These are phyloP conservation scores for Candolleomyces aberdarensis DNA, from an alignment of 768 basidiomycete species.

Conservation along the genomic window DNA sequence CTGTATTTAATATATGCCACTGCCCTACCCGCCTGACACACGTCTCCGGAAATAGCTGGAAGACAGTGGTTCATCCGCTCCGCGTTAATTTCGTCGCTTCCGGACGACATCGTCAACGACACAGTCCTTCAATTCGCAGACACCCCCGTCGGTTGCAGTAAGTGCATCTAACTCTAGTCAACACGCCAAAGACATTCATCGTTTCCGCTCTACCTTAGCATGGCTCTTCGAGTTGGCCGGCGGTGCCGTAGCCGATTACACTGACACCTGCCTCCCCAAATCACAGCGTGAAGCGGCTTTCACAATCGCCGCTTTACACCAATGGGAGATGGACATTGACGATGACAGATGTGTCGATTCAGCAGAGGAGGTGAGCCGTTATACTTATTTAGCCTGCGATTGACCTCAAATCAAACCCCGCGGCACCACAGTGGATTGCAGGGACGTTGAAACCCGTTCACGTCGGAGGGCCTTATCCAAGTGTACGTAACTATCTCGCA, in stretches of 20 bases:
- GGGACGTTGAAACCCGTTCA: conserved; percentile 68
- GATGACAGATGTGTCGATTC: conserved; percentile 80
- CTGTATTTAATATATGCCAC: conserved; percentile 15
- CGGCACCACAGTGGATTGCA: conserved; percentile 64
- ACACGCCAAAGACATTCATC: neutral
- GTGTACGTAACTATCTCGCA: conserved; percentile 48
- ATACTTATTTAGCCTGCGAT: neutral
- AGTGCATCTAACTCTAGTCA: conserved; percentile 21
- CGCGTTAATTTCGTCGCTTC: conserved; percentile 75
- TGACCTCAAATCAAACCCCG: conserved; percentile 7
- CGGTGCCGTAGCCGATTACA: conserved; percentile 71
- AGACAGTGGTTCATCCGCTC: conserved; percentile 92
- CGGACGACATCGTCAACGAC: conserved; percentile 81
- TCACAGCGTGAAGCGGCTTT: conserved; percentile 77
- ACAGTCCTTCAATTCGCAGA: conserved; percentile 80
- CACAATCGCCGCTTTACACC: conserved; percentile 86
- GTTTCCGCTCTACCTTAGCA: conserved; percentile 38
- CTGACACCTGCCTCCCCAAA: conserved; percentile 72
- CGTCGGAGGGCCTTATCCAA: conserved; percentile 80
- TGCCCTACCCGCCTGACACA: neutral
- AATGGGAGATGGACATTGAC: conserved; percentile 84
- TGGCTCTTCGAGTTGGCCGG: conserved; percentile 93
- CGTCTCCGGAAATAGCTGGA: conserved; percentile 44
- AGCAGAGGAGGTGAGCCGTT: conserved; percentile 66
- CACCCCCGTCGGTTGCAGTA: conserved; percentile 90